These are phyloP conservation scores for Entomortierella beljakovae DNA, from an alignment of 192 early-diverging fungal species.

Conservation along the genomic window DNA sequence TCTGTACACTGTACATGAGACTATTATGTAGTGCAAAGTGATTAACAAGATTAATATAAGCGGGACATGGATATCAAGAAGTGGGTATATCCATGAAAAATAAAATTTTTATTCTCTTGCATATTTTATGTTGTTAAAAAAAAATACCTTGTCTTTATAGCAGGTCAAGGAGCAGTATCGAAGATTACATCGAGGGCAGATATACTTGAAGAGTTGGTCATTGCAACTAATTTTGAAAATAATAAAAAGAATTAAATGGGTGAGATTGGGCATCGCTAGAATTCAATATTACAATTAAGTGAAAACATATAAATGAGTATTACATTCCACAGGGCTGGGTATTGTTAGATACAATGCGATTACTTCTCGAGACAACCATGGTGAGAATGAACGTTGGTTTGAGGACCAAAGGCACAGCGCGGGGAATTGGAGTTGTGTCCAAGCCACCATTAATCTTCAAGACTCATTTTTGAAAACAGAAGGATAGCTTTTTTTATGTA, in stretches of 20 bases:
- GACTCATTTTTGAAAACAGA: conserved; percentile 45
- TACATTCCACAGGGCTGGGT: conserved; percentile 50
- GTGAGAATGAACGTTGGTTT: neutral
- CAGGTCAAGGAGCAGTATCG: conserved; percentile 72
- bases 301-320: neutral
- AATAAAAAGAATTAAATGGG: neutral
- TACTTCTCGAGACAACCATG: conserved; percentile 34
- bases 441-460: no score
- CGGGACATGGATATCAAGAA: neutral
- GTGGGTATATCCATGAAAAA: neutral
- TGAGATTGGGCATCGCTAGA: neutral
- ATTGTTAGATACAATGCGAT: conserved; percentile 25
- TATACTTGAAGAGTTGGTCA: conserved; percentile 66
- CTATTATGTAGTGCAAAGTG: conserved; percentile 17
- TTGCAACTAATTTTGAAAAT: conserved; percentile 59
- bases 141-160: conserved; percentile 67
- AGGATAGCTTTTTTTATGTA: neutral
- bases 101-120: neutral
- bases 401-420: no score
- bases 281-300: neutral
- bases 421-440: no score
- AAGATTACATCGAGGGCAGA: conserved; percentile 76
- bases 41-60: conserved; percentile 18
- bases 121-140: conserved; percentile 9
- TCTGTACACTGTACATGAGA: conserved; percentile 64